Conservation (phyloP, 2,329 filamentous ascomycete species). For the Fusarium sterilihyphosum region DNA sequence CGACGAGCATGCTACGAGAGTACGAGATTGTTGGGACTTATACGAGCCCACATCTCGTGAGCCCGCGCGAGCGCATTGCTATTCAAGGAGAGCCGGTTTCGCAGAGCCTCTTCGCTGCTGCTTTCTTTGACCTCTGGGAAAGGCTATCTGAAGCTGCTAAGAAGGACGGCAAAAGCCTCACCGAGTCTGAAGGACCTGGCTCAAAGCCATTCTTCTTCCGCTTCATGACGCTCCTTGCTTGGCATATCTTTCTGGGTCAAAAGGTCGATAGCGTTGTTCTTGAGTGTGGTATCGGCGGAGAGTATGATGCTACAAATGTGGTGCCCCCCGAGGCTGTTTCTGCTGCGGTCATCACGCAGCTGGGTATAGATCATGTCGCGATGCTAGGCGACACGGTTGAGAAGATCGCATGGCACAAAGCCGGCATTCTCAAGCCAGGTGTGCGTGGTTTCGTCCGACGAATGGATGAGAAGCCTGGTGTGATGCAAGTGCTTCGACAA, state of each 20-base stretch:
- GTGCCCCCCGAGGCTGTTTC: conserved; percentile 70
- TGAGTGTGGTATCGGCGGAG: conserved; percentile 94
- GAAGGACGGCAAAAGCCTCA: conserved; percentile 46
- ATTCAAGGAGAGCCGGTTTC: conserved; percentile 78
- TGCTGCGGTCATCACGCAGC: conserved; percentile 77
- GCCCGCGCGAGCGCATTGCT: conserved; percentile 84
- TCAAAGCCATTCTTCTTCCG: conserved; percentile 93
- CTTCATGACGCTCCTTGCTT: conserved; percentile 87
- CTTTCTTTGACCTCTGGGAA: conserved; percentile 90
- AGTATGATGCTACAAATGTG: conserved; percentile 93
- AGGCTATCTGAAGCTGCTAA: conserved; percentile 55
- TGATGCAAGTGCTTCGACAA: conserved; percentile 64
- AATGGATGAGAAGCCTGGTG: conserved; percentile 47
- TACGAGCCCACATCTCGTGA: conserved; percentile 86
- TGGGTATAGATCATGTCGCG: conserved; percentile 86
- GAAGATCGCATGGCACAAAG: conserved; percentile 91
- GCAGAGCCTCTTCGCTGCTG: conserved; percentile 74
- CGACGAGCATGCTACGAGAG: conserved; percentile 77
- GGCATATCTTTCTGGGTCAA: conserved; percentile 82
- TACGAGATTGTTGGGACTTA: conserved; percentile 74
- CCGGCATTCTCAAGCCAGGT: conserved; percentile 81
- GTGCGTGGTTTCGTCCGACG: conserved; percentile 52
- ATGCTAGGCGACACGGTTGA: conserved; percentile 83
- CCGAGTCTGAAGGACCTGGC: conserved; percentile 61
- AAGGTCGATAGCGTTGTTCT: conserved; percentile 82